Evolutionary conservation across 768 basidiomycete species (phyloP).

Genomic region (Lentinula edodes): DNA sequence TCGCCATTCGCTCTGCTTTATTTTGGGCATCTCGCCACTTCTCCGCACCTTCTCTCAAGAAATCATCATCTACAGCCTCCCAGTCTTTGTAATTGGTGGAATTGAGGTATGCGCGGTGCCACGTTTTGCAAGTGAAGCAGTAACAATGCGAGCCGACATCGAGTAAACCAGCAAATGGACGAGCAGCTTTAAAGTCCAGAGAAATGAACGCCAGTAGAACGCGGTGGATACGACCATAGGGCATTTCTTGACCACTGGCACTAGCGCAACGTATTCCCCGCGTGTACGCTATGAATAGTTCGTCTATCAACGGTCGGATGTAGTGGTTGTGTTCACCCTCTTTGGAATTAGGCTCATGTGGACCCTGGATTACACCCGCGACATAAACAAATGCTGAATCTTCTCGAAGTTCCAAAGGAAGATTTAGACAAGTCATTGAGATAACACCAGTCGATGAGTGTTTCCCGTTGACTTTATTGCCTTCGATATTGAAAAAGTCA

Average conservation of each 20-base stretch:
- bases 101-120: background rate
- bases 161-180: background rate
- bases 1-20: conserved; percentile 6
- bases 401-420: background rate
- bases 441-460: background rate
- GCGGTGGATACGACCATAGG: background rate
- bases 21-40: conserved; percentile 15
- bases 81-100: conserved; percentile 12
- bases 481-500: conserved; percentile 3
- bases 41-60: conserved; percentile 12
- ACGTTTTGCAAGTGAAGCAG: background rate
- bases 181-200: background rate
- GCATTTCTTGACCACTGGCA: background rate
- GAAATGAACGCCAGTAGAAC: background rate
- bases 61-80: conserved; percentile 6
- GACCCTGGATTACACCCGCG: conserved; percentile 1
- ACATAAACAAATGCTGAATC: conserved; percentile 5
- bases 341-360: background rate
- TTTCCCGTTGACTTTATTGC: background rate
- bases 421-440: background rate
- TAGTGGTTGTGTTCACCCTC: background rate
- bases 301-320: background rate
- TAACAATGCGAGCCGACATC: background rate
- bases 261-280: background rate
- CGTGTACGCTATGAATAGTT: background rate